These are phyloP conservation scores for Leishmania tropica DNA, from an alignment of 208 protist species.

Conservation along the genomic window DNA sequence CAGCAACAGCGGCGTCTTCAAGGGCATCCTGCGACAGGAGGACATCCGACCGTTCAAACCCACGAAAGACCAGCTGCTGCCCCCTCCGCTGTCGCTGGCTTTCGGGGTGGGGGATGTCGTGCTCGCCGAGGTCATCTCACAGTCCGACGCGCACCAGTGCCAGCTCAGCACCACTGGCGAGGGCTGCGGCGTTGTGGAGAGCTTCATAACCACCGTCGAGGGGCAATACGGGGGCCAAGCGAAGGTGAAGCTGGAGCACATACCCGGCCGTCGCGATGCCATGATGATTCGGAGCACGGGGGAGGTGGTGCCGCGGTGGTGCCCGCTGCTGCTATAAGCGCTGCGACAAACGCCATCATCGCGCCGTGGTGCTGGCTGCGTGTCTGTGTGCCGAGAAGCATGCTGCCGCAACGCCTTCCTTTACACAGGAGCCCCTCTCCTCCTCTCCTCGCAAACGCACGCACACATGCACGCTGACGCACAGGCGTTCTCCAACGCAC, in stretches of 20 bases:
- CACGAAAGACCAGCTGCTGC: constrained; percentile 52
- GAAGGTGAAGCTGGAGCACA: constrained; percentile 43
- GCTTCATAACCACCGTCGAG: constrained; percentile 11
- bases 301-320: constrained; percentile 61
- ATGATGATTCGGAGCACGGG: constrained; percentile 48
- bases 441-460: background rate
- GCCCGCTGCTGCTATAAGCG: constrained; percentile 44
- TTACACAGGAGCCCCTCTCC: background rate
- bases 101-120: constrained; percentile 72
- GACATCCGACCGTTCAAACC: constrained; percentile 77
- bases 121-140: constrained; percentile 73
- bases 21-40: constrained; percentile 69
- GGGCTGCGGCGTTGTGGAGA: constrained; percentile 70
- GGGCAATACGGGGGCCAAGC: constrained; percentile 13
- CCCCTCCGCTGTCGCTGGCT: constrained; percentile 50
- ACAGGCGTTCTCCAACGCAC: background rate
- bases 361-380: background rate
- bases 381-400: background rate
- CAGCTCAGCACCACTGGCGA: constrained; percentile 65
- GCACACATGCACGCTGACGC: background rate
- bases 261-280: constrained; percentile 59
- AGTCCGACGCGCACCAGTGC: constrained; percentile 81
- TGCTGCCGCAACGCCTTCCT: background rate
- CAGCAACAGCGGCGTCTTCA: constrained; percentile 38
- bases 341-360: background rate